A percentile compares a stretch with the other conserved stretches of the same genome.
These are phyloP conservation scores for Helenozyma rhizophorensis DNA, from an alignment of 805 yeast species.

Conservation along the genomic window DNA sequence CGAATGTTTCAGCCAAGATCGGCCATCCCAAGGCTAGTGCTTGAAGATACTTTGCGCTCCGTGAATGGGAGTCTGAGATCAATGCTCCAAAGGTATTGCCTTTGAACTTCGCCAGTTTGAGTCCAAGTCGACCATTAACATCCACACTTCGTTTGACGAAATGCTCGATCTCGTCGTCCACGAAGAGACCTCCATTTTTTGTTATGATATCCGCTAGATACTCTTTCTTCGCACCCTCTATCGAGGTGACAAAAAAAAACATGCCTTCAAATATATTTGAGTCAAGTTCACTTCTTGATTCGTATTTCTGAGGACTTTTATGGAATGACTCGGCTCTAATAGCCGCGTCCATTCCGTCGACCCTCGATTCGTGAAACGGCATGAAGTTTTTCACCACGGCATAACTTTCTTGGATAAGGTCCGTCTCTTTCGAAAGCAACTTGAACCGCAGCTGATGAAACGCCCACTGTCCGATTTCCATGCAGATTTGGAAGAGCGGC, in stretches of 20 bases:
- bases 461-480: conserved; percentile 39
- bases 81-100: conserved; percentile 57
- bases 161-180: conserved; percentile 33
- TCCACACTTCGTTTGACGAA: conserved; percentile 16
- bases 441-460: conserved; percentile 31
- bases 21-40: conserved; percentile 87
- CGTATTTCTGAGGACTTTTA: no score
- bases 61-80: conserved; percentile 50
- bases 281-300: no score
- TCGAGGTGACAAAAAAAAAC: conserved; percentile 35
- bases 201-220: conserved; percentile 32
- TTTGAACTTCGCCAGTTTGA: conserved; percentile 7
- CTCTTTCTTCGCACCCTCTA: conserved; percentile 29
- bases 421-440: conserved; percentile 16
- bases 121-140: conserved; percentile 4
- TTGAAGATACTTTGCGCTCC: conserved; percentile 76
- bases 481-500: conserved; percentile 27
- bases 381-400: conserved; percentile 3
- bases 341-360: no score
- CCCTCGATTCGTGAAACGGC: no score
- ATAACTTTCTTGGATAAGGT: conserved; percentile 16
- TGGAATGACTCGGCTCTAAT: no score
- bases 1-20: conserved; percentile 54
- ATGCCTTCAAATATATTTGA: conserved; percentile 10
- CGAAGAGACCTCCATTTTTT: conserved; percentile 38